Percentiles rank a stretch among this genome's conserved stretches.
These are phyloP conservation scores for Acrodontium crateriforme DNA, from an alignment of 2,329 filamentous ascomycete genomes.

Conservation along the genomic window DNA sequence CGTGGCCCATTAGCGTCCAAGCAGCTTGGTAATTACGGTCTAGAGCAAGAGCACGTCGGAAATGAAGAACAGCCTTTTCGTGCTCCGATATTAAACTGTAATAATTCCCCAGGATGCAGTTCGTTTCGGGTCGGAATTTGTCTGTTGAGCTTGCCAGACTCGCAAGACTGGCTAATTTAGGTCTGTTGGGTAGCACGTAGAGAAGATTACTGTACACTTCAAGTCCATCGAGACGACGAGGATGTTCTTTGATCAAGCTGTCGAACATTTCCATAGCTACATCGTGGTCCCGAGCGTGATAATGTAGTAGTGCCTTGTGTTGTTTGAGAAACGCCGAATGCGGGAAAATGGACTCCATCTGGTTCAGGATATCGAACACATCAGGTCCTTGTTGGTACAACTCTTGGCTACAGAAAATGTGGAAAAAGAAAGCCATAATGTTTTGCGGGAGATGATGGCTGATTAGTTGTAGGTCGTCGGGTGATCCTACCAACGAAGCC, in stretches of 20 bases:
- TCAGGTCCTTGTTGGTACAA: conserved; percentile 73
- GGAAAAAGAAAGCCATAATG: conserved; percentile 87
- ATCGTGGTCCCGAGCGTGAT: conserved; percentile 72
- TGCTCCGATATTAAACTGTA: conserved; percentile 89
- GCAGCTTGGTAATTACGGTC: conserved; percentile 85
- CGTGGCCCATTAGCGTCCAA: conserved; percentile 98
- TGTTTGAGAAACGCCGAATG: conserved; percentile 80
- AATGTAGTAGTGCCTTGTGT: conserved; percentile 73
- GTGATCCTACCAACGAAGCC: conserved; percentile 60
- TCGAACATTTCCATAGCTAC: conserved; percentile 36
- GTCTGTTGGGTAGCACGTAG: conserved; percentile 77
- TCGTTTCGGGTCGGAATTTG: conserved; percentile 93
- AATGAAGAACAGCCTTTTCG: conserved; percentile 97
- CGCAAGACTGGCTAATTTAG: conserved; percentile 83
- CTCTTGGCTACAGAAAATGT: conserved; percentile 79
- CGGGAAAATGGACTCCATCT: conserved; percentile 75
- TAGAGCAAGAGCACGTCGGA: conserved; percentile 78
- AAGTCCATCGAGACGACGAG: conserved; percentile 67
- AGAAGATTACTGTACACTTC: conserved; percentile 97
- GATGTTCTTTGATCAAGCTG: conserved; percentile 48
- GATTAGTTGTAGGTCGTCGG: conserved; percentile 56
- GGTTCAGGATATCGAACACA: conserved; percentile 59
- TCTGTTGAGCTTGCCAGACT: conserved; percentile 84
- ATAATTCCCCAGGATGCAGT: conserved; percentile 93
- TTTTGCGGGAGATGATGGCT: conserved; percentile 61